Conservation (phyloP, 805 yeast species). For the Saccharomycopsis lassenensis region DNA sequence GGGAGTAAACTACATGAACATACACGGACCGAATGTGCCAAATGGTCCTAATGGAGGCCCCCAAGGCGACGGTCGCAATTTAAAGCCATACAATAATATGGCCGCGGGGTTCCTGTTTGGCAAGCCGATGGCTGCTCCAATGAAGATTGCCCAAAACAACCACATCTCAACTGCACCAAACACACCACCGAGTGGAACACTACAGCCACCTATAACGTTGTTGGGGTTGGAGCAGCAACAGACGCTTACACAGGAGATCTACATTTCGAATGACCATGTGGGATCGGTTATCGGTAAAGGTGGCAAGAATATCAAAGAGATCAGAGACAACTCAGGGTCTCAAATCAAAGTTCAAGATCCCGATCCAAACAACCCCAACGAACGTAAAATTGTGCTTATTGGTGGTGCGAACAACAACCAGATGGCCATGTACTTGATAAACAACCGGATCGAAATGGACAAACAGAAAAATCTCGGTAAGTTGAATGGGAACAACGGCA, state of each 20-base stretch:
- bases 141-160: slow-evolving; percentile 6
- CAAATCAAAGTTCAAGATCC: slow-evolving; percentile 60
- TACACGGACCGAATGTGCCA: neutral
- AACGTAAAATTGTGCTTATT: slow-evolving; percentile 54
- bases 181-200: slow-evolving; percentile 10
- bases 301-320: slow-evolving; percentile 71
- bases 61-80: slow-evolving; percentile 4
- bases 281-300: slow-evolving; percentile 83
- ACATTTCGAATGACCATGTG: slow-evolving; percentile 65
- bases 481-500: too few species aligned
- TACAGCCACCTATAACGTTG: slow-evolving; percentile 8
- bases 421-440: slow-evolving; percentile 60
- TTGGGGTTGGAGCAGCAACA: slow-evolving; percentile 20
- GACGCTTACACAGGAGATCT: slow-evolving; percentile 54
- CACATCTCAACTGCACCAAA: slow-evolving; percentile 13
- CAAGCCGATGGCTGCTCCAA: slow-evolving; percentile 8
- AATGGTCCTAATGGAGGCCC: neutral
- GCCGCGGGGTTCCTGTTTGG: slow-evolving; percentile 4
- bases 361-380: slow-evolving; percentile 36
- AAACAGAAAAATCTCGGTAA: slow-evolving; percentile 27
- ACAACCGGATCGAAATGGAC: slow-evolving; percentile 61
- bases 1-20: slow-evolving; percentile 4
- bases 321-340: slow-evolving; percentile 64
- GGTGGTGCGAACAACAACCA: slow-evolving; percentile 63
- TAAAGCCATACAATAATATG: slow-evolving; percentile 9